phyloP scores from a whole-genome alignment of 257 asterid genomes.

The Petrea volubilis region DNA sequence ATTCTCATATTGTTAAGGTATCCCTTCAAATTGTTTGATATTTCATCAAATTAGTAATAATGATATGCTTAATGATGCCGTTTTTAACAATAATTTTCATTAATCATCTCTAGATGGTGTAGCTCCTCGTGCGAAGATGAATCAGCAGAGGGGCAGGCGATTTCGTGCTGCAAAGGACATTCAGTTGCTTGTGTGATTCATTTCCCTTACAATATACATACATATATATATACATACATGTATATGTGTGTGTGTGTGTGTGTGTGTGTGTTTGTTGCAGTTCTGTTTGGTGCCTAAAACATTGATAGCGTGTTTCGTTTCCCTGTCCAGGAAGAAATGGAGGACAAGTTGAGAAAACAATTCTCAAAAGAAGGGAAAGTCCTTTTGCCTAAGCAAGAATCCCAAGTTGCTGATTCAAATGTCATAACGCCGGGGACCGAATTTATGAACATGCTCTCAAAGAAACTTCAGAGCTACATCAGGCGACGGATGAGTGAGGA shows the following conservation, averaged over 20 bases:
- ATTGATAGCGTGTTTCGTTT: background rate
- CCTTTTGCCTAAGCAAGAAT: slow-evolving; percentile 42
- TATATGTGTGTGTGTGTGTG: no score
- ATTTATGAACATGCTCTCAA: slow-evolving; percentile 49
- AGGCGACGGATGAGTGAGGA: slow-evolving; percentile 28
- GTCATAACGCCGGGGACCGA: slow-evolving; percentile 66
- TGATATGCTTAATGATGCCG: no score
- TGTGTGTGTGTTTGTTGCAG: background rate
- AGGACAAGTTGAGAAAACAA: slow-evolving; percentile 35
- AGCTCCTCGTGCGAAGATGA: slow-evolving; percentile 78
- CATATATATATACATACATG: no score
- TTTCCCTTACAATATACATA: background rate
- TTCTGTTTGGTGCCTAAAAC: background rate
- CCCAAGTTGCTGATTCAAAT: slow-evolving; percentile 54
- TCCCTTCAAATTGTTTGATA: no score
- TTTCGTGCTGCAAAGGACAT: slow-evolving; percentile 50
- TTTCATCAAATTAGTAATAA: no score
- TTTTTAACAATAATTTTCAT: background rate
- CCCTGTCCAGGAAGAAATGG: slow-evolving; percentile 44
- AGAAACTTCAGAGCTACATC: slow-evolving; percentile 40
- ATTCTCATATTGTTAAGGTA: no score
- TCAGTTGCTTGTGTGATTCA: slow-evolving; percentile 33
- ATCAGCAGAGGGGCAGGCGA: slow-evolving; percentile 55
- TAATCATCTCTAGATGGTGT: slow-evolving; percentile 52
- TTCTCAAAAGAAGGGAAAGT: slow-evolving; percentile 47